phyloP scores from a whole-genome alignment of 2,329 filamentous ascomycete genomes.

The Ceratocystis variospora region DNA sequence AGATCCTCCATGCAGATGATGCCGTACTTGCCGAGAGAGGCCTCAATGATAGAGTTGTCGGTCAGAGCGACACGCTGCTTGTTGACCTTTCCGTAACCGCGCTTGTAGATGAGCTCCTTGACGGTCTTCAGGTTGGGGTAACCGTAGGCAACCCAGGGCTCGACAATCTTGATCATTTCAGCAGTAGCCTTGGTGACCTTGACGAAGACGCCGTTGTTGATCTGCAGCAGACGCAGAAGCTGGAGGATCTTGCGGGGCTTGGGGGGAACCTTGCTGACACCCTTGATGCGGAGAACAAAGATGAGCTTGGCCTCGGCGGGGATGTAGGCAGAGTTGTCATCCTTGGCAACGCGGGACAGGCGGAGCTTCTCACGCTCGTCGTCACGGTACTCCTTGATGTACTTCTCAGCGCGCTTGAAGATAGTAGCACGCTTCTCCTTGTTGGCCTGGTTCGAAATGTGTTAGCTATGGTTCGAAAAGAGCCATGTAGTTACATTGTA shows the following conservation, averaged over 20 bases:
- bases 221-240: slow-evolving; percentile 97
- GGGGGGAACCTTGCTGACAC: slow-evolving; percentile 99
- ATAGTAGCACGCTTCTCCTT: slow-evolving; percentile 98
- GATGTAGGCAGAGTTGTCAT: slow-evolving; percentile 86
- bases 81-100: slow-evolving; percentile 96
- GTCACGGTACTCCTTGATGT: slow-evolving; percentile 99
- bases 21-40: slow-evolving; percentile 92
- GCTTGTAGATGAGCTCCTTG: slow-evolving; percentile 99
- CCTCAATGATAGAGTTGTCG: slow-evolving; percentile 96
- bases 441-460: slow-evolving; percentile 52
- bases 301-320: slow-evolving; percentile 90
- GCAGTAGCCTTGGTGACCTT: slow-evolving; percentile 92
- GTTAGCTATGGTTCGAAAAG: slow-evolving; percentile 10
- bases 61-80: slow-evolving; percentile 95
- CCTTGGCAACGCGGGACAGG: slow-evolving; percentile 75
- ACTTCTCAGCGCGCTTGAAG: slow-evolving; percentile 99
- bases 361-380: slow-evolving; percentile 97
- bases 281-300: slow-evolving; percentile 99
- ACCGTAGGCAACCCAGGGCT: slow-evolving; percentile 98
- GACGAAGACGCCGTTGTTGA: slow-evolving; percentile 99
- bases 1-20: slow-evolving; percentile 99
- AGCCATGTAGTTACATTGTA: slow-evolving; percentile 3
- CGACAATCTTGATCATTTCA: slow-evolving; percentile 96
- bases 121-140: slow-evolving; percentile 99
- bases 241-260: slow-evolving; percentile 99